Evolutionary conservation across 352 stramenopile species (phyloP).

Genomic region (Hyaloperonospora arabidopsidis): DNA sequence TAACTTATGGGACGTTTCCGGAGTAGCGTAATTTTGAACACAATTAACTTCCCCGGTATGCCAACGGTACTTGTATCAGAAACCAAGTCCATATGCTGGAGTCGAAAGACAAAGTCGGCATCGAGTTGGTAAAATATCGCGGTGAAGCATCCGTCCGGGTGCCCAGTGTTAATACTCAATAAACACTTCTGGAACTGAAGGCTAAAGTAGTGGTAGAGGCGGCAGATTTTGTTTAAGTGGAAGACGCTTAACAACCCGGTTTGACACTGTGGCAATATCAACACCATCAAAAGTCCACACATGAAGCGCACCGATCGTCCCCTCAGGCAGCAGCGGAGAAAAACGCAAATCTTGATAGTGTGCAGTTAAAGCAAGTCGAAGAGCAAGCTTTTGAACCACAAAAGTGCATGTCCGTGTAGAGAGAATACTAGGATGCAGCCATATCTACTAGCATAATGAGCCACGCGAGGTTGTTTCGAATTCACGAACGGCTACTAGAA

Average conservation of each 20-base stretch:
- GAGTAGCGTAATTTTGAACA: not conserved
- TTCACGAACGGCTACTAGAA: no score
- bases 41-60: not conserved
- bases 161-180: not conserved
- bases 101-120: constrained; percentile 3
- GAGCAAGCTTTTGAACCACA: not conserved
- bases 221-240: not conserved
- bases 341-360: not conserved
- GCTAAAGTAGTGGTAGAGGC: not conserved
- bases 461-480: no score
- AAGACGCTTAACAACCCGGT: not conserved
- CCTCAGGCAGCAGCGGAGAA: not conserved
- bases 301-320: not conserved
- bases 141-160: not conserved
- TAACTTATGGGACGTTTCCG: not conserved
- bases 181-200: not conserved
- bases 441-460: no score
- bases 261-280: not conserved
- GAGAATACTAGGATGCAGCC: no score
- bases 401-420: no score
- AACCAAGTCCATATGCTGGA: constrained; percentile 2
- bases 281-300: not conserved
- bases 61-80: constrained; percentile 9
- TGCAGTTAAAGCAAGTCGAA: not conserved
- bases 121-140: constrained; percentile 2